Evolutionary conservation across 2,329 filamentous ascomycete species (phyloP).

Genomic region (Apiospora sp.): DNA sequence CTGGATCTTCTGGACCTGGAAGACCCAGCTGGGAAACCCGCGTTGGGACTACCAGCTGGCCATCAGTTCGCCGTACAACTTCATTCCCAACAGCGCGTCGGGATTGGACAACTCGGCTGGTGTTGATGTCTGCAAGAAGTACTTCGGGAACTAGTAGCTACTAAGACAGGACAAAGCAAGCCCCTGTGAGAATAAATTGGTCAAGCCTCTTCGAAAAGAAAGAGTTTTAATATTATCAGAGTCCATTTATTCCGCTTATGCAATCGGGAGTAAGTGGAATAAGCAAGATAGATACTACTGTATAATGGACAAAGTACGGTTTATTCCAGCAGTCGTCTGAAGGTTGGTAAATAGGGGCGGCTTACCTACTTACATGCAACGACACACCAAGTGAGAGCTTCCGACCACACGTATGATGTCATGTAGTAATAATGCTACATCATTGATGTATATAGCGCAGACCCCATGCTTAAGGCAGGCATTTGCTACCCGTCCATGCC

Average conservation of each 20-base stretch:
- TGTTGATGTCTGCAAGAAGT: neutral
- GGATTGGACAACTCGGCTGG: neutral
- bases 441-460: neutral
- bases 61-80: conserved; percentile 10
- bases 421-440: neutral
- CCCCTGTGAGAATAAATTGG: too few species aligned
- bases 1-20: conserved; percentile 65
- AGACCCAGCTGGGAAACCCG: conserved; percentile 51
- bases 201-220: too few species aligned
- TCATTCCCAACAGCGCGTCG: conserved; percentile 19
- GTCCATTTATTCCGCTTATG: too few species aligned
- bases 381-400: neutral
- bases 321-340: too few species aligned
- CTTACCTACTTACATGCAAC: neutral
- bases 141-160: neutral
- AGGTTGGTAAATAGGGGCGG: neutral
- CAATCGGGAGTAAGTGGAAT: too few species aligned
- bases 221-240: too few species aligned
- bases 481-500: neutral
- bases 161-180: too few species aligned
- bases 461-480: neutral
- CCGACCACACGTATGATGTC: neutral
- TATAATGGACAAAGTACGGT: too few species aligned
- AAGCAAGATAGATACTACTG: too few species aligned
- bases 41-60: conserved; percentile 41